These are phyloP conservation scores for Trichoderma sp. DNA, from an alignment of 2,329 filamentous ascomycete genomes.

Conservation along the genomic window DNA sequence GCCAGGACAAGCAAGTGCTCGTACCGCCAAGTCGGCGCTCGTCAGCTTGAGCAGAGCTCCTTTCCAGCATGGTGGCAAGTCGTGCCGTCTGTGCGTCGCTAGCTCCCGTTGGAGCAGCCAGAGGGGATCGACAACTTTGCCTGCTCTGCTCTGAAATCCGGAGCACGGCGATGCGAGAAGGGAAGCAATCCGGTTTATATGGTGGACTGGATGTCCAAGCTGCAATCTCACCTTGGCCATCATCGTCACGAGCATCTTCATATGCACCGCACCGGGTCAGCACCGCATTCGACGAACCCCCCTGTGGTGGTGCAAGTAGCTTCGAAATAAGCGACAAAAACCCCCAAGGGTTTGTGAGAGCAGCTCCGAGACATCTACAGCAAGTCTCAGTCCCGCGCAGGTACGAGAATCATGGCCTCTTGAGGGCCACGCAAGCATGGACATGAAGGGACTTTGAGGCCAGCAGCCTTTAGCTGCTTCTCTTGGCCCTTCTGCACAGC, in stretches of 20 bases:
- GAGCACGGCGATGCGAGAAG: background rate
- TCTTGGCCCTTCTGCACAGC: background rate
- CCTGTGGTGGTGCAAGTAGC: background rate
- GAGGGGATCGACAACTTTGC: background rate
- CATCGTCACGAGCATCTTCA: background rate
- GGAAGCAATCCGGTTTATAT: background rate
- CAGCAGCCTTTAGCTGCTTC: background rate
- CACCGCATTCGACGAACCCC: background rate
- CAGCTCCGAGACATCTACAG: constrained; percentile 8
- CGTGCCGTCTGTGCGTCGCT: constrained; percentile 19
- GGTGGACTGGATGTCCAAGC: background rate
- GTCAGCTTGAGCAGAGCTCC: constrained; percentile 8
- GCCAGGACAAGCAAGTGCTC: background rate
- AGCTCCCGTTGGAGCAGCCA: constrained; percentile 10
- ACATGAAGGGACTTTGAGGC: background rate
- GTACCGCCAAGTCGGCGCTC: background rate
- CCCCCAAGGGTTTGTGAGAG: background rate
- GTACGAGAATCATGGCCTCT: constrained; percentile 2
- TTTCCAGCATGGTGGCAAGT: constrained; percentile 16
- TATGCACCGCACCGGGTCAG: background rate
- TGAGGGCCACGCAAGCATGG: background rate
- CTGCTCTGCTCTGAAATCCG: background rate
- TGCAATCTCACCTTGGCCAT: background rate
- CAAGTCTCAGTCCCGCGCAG: constrained; percentile 6
- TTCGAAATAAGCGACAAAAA: constrained; percentile 7